Evolutionary conservation across 2,329 filamentous ascomycete species (phyloP), one percentile per base, ranked within the genome.

Genomic region (Talaromyces sp.): DNA sequence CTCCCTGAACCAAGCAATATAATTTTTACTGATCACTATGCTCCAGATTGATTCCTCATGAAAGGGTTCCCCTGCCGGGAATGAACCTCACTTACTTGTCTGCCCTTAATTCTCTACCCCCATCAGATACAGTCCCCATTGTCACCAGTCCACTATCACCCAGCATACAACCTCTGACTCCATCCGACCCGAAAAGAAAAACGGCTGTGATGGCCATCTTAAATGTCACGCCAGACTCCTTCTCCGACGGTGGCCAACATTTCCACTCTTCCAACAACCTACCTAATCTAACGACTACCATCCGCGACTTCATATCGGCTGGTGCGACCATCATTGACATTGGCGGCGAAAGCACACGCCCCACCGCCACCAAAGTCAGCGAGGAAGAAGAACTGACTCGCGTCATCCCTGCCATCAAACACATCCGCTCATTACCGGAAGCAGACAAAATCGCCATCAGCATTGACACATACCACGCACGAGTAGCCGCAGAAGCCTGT

Each of bases 181-280:
- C 89, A 19, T 76, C 81, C 7, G 79, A 81, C 62, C 73, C 78
- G 0, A 71, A 69, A 52, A 84, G 87, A 54, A 81, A 78, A 58
- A 97, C 93, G 0, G 85, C 86, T 52, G 77, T 97, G 66, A 99
- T 99, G 95, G 90, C 90, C 58, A 96, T 99, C 64, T 81, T 98
- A 52, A 99, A 99, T 75, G 79, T 96, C 57, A 98, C 95, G 0
- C 93, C 93, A 0, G 93, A 99, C 77, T 98, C 93, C 10, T 99
- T 99, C 79, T 98, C 93, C 0, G 93, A 98, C 71, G 93, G 92
- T 58, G 92, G 92, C 9, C 70, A 80, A 9, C 84, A 92, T 73
- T 60, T 41, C n/a, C 46, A 60, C 54, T 76, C 78, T 50, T 69
- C 79, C 26, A 70, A 76, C 13, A 80, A 84, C 64, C 63, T 77